Conservation (phyloP, 192 early-diverging fungal genomes). For the Umbelopsis vinacea region DNA sequence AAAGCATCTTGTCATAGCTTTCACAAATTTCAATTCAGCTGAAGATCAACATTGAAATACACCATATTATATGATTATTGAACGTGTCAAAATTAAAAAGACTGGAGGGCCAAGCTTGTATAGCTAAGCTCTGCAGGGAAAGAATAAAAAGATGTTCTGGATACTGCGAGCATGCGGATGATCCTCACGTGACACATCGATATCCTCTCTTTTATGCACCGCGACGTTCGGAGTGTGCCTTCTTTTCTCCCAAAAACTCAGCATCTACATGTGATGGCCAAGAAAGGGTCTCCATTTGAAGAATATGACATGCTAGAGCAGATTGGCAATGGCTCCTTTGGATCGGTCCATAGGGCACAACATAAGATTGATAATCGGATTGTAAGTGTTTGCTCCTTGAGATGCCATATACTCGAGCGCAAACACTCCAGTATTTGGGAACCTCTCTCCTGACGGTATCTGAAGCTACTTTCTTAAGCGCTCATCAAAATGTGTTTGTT, state of each 20-base stretch:
- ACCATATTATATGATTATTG: too few species aligned
- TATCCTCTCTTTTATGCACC: not conserved
- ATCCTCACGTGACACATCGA: not conserved
- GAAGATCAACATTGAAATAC: too few species aligned
- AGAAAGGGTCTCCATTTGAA: constrained; percentile 38
- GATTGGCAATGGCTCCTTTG: constrained; percentile 85
- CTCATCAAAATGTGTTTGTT: not conserved
- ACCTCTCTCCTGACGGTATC: too few species aligned
- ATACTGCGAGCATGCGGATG: too few species aligned
- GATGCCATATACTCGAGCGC: not conserved
- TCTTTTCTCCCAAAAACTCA: not conserved
- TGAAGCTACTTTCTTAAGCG: not conserved
- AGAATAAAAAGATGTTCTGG: too few species aligned
- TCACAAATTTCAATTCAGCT: too few species aligned
- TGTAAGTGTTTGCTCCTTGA: constrained; percentile 48
- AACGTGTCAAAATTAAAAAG: too few species aligned
- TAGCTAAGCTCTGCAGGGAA: too few species aligned
- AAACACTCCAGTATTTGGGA: too few species aligned
- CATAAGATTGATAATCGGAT: constrained; percentile 67
- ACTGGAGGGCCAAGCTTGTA: too few species aligned
- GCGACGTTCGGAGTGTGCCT: constrained; percentile 10
- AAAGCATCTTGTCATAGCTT: too few species aligned
- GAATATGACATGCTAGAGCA: constrained; percentile 71
- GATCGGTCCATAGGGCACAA: constrained; percentile 70
- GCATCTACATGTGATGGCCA: constrained; percentile 22